Conservation (phyloP, 805 yeast genomes). For the Kazachstania psychrophila region DNA sequence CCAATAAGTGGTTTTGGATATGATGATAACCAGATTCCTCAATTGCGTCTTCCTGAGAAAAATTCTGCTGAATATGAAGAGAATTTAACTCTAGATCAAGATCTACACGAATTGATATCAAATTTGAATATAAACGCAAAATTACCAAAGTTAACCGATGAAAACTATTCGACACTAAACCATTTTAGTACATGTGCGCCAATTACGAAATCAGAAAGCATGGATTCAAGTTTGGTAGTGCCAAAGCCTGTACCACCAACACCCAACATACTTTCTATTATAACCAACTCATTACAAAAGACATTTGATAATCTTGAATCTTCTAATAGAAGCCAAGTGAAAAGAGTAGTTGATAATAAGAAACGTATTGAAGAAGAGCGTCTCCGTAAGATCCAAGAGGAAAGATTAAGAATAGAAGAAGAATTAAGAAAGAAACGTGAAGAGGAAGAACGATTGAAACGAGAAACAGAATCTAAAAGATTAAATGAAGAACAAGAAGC, state of each 20-base stretch:
- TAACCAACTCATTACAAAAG: conserved; percentile 7
- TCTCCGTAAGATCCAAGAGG: conserved; percentile 3
- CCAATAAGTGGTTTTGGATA: too few relatives aligned
- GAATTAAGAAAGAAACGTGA: conserved; percentile 9
- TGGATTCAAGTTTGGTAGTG: too few relatives aligned
- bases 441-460: conserved; percentile 10
- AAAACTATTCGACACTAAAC: not conserved
- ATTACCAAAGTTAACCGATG: conserved; percentile 4
- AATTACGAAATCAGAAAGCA: not conserved
- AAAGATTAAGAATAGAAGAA: conserved; percentile 11
- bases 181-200: not conserved
- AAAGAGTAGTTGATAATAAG: conserved; percentile 4
- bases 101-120: conserved; percentile 8
- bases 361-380: conserved; percentile 5
- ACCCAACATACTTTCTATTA: conserved; percentile 1
- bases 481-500: conserved; percentile 13
- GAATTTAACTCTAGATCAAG: conserved; percentile 9
- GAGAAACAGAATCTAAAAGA: conserved; percentile 9
- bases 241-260: not conserved
- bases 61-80: not conserved
- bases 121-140: conserved; percentile 14
- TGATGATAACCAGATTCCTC: conserved; percentile 13
- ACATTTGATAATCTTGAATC: conserved; percentile 7
- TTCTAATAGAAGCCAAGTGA: conserved; percentile 8
- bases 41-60: conserved; percentile 11